Conservation (phyloP, 2,329 filamentous ascomycete genomes). For the Aspergillus caelatus region DNA sequence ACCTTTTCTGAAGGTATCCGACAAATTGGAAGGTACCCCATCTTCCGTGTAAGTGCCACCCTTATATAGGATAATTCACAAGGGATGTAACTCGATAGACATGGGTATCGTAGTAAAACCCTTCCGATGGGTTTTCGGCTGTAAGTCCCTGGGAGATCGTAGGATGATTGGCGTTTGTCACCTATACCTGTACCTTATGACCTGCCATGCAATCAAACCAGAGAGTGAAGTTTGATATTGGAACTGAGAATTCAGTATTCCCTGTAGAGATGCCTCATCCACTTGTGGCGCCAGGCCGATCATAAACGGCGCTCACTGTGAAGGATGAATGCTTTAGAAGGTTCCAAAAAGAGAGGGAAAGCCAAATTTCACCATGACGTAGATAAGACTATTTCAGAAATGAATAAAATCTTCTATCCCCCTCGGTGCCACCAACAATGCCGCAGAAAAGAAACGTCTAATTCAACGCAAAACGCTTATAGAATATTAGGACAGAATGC, state of each 20-base stretch:
- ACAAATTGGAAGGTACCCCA: not conserved
- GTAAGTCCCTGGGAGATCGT: not conserved
- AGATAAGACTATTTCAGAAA: not conserved
- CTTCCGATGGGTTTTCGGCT: not conserved
- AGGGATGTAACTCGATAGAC: not conserved
- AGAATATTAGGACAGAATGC: not conserved
- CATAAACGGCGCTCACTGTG: not conserved
- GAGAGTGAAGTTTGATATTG: not conserved
- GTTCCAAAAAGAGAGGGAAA: not conserved
- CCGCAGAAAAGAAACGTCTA: slow-evolving; percentile 1
- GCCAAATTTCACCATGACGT: not conserved
- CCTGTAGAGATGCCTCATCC: not conserved
- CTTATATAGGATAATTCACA: not conserved
- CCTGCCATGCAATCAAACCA: not conserved
- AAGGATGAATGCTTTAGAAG: not conserved
- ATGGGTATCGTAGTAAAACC: not conserved
- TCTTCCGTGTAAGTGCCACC: not conserved
- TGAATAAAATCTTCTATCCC: not conserved
- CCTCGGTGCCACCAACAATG: not conserved
- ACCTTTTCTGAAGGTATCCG: not conserved
- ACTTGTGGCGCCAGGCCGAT: not conserved
- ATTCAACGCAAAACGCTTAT: not conserved
- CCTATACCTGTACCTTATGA: not conserved
- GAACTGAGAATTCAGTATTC: not conserved
- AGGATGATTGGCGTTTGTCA: not conserved